These are phyloP conservation scores for Bullera alba DNA, from an alignment of 768 basidiomycete species.

Conservation along the genomic window DNA sequence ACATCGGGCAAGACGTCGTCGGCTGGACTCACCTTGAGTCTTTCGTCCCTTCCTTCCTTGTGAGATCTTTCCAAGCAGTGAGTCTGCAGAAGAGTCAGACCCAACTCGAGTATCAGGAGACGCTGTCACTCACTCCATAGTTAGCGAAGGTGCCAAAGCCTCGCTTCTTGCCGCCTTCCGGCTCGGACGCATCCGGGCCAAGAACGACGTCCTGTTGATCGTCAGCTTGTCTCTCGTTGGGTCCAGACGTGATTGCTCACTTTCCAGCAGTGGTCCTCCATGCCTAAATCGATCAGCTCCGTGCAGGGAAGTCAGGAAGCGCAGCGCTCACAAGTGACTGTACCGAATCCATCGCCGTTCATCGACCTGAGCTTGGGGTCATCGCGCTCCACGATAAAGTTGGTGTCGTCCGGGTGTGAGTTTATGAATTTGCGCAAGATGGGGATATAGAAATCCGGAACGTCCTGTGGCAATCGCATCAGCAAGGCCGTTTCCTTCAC, in stretches of 20 bases:
- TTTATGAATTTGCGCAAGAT: constrained; percentile 1
- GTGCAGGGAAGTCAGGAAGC: not conserved
- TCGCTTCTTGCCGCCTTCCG: constrained; percentile 19
- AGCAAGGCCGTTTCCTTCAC: too few relatives aligned
- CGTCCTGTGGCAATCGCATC: not conserved
- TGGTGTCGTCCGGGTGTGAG: constrained; percentile 9
- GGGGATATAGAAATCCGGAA: constrained; percentile 10
- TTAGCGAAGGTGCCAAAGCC: constrained; percentile 32
- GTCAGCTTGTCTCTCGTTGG: not conserved
- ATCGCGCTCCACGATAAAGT: constrained; percentile 32
- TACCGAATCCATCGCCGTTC: constrained; percentile 33
- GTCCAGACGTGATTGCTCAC: constrained; percentile 1
- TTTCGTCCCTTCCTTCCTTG: not conserved
- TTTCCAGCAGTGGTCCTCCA: constrained; percentile 38
- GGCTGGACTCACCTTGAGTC: not conserved
- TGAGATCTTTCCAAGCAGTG: constrained; percentile 25
- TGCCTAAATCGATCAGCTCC: constrained; percentile 16
- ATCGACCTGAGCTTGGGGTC: constrained; percentile 5
- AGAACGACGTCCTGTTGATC: constrained; percentile 20
- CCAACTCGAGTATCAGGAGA: not conserved
- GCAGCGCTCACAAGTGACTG: constrained; percentile 25
- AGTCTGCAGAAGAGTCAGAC: constrained; percentile 8
- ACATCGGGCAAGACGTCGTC: too few relatives aligned
- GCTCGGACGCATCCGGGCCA: constrained; percentile 14
- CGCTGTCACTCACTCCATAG: constrained; percentile 17